Evolutionary conservation across 1,139 yeast species (phyloP).

Genomic region (Diutina siamensis): DNA sequence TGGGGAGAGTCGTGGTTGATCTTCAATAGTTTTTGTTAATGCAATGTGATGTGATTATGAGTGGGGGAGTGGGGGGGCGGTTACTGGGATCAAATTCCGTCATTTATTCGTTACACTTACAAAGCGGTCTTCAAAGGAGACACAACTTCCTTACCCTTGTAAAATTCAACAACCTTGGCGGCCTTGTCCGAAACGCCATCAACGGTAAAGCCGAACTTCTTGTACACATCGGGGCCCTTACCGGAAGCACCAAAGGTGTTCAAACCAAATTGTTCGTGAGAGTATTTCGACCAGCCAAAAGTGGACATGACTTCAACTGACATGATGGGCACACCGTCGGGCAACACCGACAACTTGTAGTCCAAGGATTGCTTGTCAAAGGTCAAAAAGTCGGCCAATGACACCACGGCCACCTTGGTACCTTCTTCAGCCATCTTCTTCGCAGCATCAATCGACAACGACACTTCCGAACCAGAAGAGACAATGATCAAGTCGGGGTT

Average conservation of each 20-base stretch:
- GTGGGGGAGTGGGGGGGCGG: too few relatives aligned
- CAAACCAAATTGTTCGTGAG: slow-evolving; percentile 95
- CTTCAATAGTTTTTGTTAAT: too few relatives aligned
- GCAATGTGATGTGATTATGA: too few relatives aligned
- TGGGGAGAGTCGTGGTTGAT: slow-evolving; percentile 65
- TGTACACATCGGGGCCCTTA: slow-evolving; percentile 74
- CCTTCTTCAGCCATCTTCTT: slow-evolving; percentile 51
- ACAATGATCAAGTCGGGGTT: slow-evolving; percentile 72
- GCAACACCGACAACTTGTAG: slow-evolving; percentile 78
- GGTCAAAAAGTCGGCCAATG: slow-evolving; percentile 87
- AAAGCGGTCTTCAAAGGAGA: slow-evolving; percentile 84
- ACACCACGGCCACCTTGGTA: slow-evolving; percentile 70
- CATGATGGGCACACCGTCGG: slow-evolving; percentile 88
- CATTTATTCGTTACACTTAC: not conserved
- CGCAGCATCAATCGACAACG: slow-evolving; percentile 65
- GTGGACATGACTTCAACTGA: slow-evolving; percentile 93
- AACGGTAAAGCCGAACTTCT: slow-evolving; percentile 81
- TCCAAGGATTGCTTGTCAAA: slow-evolving; percentile 75
- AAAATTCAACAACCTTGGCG: slow-evolving; percentile 65
- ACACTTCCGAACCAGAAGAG: slow-evolving; percentile 95
- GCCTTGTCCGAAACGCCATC: slow-evolving; percentile 91
- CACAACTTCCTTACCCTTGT: slow-evolving; percentile 59
- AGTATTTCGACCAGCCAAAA: slow-evolving; percentile 88
- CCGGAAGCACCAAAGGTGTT: slow-evolving; percentile 98
- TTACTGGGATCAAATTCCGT: too few relatives aligned